These are phyloP conservation scores for Herpotrichia juniperi DNA, from an alignment of 2,329 filamentous ascomycete genomes.

Conservation along the genomic window DNA sequence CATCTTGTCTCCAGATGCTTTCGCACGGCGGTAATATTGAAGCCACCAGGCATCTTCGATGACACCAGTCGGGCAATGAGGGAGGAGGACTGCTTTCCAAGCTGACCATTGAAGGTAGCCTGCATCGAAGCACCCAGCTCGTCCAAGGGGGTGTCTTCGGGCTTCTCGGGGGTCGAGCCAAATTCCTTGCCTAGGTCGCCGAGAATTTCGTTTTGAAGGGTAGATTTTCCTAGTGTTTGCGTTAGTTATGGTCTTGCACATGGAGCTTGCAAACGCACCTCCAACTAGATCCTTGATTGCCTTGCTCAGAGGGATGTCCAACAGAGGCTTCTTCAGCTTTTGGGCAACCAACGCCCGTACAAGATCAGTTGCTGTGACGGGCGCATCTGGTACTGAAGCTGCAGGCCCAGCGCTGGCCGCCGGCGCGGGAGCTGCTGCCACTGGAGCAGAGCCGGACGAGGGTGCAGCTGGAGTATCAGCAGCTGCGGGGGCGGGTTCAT, in stretches of 20 bases:
- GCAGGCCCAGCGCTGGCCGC: slow-evolving; percentile 81
- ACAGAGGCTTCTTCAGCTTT: slow-evolving; percentile 93
- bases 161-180: slow-evolving; percentile 96
- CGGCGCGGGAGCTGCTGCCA: slow-evolving; percentile 62
- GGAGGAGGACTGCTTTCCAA: slow-evolving; percentile 94
- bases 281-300: slow-evolving; percentile 98
- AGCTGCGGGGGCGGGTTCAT: slow-evolving; percentile 58
- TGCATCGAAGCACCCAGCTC: slow-evolving; percentile 96
- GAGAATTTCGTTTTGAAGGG: slow-evolving; percentile 97
- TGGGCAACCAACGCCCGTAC: slow-evolving; percentile 89
- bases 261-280: slow-evolving; percentile 65
- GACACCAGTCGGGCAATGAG: slow-evolving; percentile 94
- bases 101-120: slow-evolving; percentile 96
- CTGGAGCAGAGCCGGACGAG: slow-evolving; percentile 56
- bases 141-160: slow-evolving; percentile 95
- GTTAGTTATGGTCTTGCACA: slow-evolving; percentile 18
- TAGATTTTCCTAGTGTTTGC: slow-evolving; percentile 79
- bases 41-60: slow-evolving; percentile 99
- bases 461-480: slow-evolving; percentile 49
- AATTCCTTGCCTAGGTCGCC: slow-evolving; percentile 98
- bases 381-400: slow-evolving; percentile 82
- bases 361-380: slow-evolving; percentile 87
- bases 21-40: slow-evolving; percentile 95
- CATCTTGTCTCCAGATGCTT: slow-evolving; percentile 96
- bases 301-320: slow-evolving; percentile 90